Conservation (phyloP, 2,329 filamentous ascomycete genomes). For the Ceratocystiopsis sp. region DNA sequence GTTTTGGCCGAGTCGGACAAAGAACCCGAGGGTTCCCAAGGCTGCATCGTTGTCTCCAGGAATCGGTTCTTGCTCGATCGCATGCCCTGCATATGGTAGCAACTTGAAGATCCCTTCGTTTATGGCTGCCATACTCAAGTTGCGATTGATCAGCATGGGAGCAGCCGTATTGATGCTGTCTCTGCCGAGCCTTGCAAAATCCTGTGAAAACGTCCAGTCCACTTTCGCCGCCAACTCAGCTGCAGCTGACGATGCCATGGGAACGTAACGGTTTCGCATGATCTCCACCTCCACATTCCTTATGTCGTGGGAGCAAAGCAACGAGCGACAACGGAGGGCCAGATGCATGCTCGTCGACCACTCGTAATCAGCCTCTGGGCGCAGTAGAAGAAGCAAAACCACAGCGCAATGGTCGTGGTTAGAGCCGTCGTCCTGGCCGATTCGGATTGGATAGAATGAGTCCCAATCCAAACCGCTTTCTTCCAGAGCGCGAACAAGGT, state of each 20-base stretch:
- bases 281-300: neutral
- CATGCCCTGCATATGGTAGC: neutral
- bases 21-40: neutral
- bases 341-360: neutral
- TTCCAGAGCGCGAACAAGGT: neutral
- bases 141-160: neutral
- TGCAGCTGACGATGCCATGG: neutral
- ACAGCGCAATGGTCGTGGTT: neutral
- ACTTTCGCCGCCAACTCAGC: neutral
- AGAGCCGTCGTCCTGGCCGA: neutral
- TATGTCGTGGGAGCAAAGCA: neutral
- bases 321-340: neutral
- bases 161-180: too few species aligned
- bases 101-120: neutral
- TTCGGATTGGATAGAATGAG: neutral
- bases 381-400: neutral
- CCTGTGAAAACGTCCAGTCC: neutral
- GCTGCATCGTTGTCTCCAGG: neutral
- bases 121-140: neutral
- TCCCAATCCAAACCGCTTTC: neutral
- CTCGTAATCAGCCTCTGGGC: too few species aligned
- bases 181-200: too few species aligned
- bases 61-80: neutral
- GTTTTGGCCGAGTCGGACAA: neutral
- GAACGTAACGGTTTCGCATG: neutral